Percentiles rank a stretch among this genome's conserved stretches.
These are phyloP conservation scores for Candida sithepensis DNA, from an alignment of 805 yeast genomes.

Conservation along the genomic window DNA sequence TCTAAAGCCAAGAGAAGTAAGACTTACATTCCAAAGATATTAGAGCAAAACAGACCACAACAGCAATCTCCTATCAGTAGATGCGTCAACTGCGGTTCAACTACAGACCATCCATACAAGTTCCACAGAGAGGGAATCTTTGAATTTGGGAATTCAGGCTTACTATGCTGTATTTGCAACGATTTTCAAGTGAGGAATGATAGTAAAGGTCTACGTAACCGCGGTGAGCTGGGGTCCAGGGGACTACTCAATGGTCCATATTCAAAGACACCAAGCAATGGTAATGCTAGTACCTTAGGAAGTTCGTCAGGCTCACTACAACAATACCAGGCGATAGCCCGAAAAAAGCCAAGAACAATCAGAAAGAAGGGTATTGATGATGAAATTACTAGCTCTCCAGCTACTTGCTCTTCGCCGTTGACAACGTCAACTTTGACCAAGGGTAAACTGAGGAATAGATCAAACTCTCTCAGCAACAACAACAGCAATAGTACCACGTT, in stretches of 20 bases:
- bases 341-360: conserved; percentile 10
- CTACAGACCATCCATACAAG: conserved; percentile 29
- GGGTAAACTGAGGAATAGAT: conserved; percentile 5
- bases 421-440: conserved; percentile 5
- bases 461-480: not conserved
- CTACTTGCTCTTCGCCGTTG: conserved; percentile 13
- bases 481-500: too few species aligned
- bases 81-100: conserved; percentile 32
- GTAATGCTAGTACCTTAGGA: too few species aligned
- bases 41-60: conserved; percentile 8
- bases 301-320: not conserved
- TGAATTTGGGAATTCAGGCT: conserved; percentile 33
- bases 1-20: conserved; percentile 29
- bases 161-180: conserved; percentile 29
- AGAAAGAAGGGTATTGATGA: conserved; percentile 7
- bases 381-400: conserved; percentile 3
- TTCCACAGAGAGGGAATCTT: conserved; percentile 32
- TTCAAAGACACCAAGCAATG: conserved; percentile 4
- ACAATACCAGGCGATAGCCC: conserved; percentile 5
- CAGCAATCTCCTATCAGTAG: conserved; percentile 1
- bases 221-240: conserved; percentile 31
- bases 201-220: conserved; percentile 22
- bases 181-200: conserved; percentile 22
- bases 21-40: conserved; percentile 20
- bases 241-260: conserved; percentile 34